Percentiles rank a stretch among this genome's conserved stretches.
Evolutionary conservation across 129 eudicot genomes (phyloP).

Genomic region (Solidago caesia): DNA sequence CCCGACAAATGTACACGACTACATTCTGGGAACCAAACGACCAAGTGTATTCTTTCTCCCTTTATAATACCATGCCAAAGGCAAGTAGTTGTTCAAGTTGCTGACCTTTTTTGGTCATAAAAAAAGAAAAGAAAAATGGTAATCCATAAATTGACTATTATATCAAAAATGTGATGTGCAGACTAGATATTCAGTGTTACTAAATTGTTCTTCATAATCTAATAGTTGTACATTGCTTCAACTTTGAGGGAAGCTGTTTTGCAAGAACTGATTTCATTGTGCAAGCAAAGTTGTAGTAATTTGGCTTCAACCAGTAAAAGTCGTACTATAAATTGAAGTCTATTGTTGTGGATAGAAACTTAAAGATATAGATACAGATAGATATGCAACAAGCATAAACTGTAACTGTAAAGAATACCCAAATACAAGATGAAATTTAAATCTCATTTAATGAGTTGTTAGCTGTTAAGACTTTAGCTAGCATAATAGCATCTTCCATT

Average conservation of each 20-base stretch:
- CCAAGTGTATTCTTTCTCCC: neutral
- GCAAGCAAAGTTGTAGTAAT: neutral
- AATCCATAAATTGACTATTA: neutral
- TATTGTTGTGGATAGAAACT: neutral
- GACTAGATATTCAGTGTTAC: neutral
- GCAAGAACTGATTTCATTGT: neutral
- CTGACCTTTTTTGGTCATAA: neutral
- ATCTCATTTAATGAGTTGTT: slow-evolving; percentile 23
- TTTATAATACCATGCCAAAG: slow-evolving; percentile 9
- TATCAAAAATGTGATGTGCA: neutral
- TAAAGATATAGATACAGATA: neutral
- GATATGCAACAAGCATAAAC: neutral
- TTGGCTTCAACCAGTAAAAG: neutral
- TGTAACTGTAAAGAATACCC: neutral
- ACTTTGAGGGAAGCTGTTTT: neutral
- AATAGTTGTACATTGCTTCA: neutral
- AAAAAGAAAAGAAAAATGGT: too few species aligned
- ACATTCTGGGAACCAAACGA: neutral
- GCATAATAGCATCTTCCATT: neutral
- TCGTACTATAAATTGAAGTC: neutral
- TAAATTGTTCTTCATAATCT: neutral
- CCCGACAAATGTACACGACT: neutral
- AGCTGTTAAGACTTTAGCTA: slow-evolving; percentile 1
- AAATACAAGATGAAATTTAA: slow-evolving; percentile 11
- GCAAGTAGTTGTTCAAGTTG: slow-evolving; percentile 12